These are phyloP conservation scores for Pichia kudriavzevii DNA, from an alignment of 1,139 yeast species.

Conservation along the genomic window DNA sequence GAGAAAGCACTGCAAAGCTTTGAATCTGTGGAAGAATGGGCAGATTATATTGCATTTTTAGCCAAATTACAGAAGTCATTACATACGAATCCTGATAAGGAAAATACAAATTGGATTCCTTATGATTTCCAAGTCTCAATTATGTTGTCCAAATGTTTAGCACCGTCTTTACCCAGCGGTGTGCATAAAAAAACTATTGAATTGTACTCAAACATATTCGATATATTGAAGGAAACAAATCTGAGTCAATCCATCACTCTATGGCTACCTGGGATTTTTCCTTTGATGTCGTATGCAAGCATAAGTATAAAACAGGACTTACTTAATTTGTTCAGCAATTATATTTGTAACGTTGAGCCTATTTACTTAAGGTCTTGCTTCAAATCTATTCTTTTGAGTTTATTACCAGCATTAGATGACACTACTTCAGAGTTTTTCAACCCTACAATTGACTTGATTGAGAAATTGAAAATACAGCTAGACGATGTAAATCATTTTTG, in stretches of 20 bases:
- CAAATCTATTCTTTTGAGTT: constrained; percentile 64
- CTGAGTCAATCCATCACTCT: constrained; percentile 47
- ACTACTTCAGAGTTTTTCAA: constrained; percentile 78
- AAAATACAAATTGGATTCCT: constrained; percentile 42
- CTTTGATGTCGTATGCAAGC: constrained; percentile 80
- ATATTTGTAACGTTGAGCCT: constrained; percentile 47
- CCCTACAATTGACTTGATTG: constrained; percentile 53
- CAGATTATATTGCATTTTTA: constrained; percentile 90
- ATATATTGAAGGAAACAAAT: constrained; percentile 44
- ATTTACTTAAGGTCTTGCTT: constrained; percentile 44
- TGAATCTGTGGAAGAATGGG: constrained; percentile 87
- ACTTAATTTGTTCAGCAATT: constrained; percentile 50
- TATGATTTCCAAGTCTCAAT: constrained; percentile 43
- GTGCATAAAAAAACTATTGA: constrained; percentile 86
- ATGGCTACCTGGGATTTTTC: constrained; percentile 89
- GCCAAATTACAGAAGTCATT: constrained; percentile 71
- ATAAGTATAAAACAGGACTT: constrained; percentile 78
- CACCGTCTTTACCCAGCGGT: constrained; percentile 82
- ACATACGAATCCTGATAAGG: constrained; percentile 32
- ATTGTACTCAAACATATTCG: constrained; percentile 65
- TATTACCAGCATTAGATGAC: constrained; percentile 86
- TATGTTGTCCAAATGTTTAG: constrained; percentile 57
- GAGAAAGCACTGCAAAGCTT: constrained; percentile 74
- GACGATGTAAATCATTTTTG: constrained; percentile 74
- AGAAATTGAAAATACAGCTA: constrained; percentile 48